Base-by-base conservation (phyloP, 805 yeast genomes). In the Naumovozyma baii region DNA sequence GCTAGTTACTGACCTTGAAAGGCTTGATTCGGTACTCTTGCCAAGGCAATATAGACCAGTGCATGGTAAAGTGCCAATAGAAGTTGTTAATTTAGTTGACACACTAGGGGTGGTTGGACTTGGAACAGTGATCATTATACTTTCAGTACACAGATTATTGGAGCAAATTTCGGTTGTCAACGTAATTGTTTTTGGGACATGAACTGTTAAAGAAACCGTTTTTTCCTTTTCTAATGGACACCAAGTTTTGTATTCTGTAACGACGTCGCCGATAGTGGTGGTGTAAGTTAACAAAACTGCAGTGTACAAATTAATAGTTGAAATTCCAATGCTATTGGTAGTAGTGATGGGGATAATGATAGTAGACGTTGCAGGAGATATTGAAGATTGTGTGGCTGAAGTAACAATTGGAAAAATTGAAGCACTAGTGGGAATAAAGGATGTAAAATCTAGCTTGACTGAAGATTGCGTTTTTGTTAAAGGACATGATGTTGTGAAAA, bases 401-500 rank as follows among this genome's bases (percentile, higher is more conserved):
- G 50, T 42, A 33, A 53, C 42, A 36, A 54, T 42, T 30, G 59
- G 52, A 41, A 20, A 34, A 14, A 26, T 12, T 15, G 30, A 12
- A 15, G 39, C 39, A 34, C 48, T 36, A 12, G 38, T 18, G 9
- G 47, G 16, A 19, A 3, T 16, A 17, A 5, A 20, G 31, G 33
- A 49, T 2, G 12, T 7, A n/a, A n/a, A n/a, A n/a, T n/a, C n/a
- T 22, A 22, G 10, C 7, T 10, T 22, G 10, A 10, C 10, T 7
- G 26, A 22, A 22, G 26, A 22, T n/a, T n/a, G n/a, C n/a, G n/a
- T n/a, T n/a, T n/a, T n/a, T n/a, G 18, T 48, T 20, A 53, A 38
- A 32, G 67, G 67, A 48, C 63, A 55, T 51, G 55, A 57, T 20
- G 65, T 59, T 18, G 63, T 56, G 38, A 47, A 54, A 7, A 34